Conservation (phyloP, 805 yeast genomes). For the Millerozyma miso region DNA sequence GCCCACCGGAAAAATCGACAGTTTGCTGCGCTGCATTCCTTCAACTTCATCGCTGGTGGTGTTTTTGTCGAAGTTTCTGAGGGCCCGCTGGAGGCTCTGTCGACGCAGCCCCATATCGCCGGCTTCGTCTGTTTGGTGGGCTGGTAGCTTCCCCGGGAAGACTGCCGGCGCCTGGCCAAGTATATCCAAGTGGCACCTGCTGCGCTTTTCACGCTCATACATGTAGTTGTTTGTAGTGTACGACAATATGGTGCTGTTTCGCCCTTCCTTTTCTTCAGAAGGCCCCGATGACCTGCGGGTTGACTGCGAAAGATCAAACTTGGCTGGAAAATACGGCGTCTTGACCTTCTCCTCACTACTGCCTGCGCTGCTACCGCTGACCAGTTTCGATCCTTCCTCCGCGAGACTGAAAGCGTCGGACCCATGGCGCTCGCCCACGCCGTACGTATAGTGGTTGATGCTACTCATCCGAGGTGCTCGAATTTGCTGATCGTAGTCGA, state of each 20-base stretch:
- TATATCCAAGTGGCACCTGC: conserved; percentile 10
- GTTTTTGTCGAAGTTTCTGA: conserved; percentile 20
- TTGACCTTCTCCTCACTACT: neutral
- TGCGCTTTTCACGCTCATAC: conserved; percentile 12
- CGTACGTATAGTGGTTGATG: conserved; percentile 23
- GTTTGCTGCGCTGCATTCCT: neutral
- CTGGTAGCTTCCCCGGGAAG: neutral
- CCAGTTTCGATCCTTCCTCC: neutral
- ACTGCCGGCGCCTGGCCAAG: neutral
- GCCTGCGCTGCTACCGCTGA: neutral
- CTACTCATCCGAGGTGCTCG: conserved; percentile 52
- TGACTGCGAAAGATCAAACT: conserved; percentile 41
- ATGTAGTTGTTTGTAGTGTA: conserved; percentile 19
- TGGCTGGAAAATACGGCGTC: conserved; percentile 41
- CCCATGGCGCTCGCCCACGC: neutral
- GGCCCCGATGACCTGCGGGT: conserved; percentile 31
- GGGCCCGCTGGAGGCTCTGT: conserved; percentile 16
- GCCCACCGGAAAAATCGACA: neutral
- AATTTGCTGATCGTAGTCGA: conserved; percentile 51
- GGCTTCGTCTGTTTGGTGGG: neutral
- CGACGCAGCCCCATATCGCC: conserved; percentile 7
- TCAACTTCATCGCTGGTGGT: conserved; percentile 15
- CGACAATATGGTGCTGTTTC: conserved; percentile 9
- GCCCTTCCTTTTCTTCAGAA: conserved; percentile 3
- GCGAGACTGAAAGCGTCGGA: neutral